Evolutionary conservation across 169 alveolate species (phyloP).

Genomic region (Perkinsus marinus): DNA sequence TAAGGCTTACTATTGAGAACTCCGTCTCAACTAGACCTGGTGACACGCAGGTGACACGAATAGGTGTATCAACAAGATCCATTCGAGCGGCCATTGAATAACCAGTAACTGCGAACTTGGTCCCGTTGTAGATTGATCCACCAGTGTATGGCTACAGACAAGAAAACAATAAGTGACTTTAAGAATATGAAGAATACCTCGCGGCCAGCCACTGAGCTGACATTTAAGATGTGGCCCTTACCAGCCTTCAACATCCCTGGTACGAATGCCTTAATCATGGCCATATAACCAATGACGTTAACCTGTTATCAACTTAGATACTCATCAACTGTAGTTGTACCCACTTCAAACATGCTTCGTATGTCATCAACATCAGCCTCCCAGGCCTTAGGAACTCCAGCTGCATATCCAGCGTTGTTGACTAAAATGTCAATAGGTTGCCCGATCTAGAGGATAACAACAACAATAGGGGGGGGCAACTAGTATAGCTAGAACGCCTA

Average conservation of each 20-base stretch:
- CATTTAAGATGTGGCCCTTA: not conserved
- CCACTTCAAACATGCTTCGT: not conserved
- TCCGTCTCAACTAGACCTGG: not conserved
- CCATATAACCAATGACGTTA: not conserved
- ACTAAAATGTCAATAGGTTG: not conserved
- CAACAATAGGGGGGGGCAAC: not conserved
- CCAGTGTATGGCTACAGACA: not conserved
- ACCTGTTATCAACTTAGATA: not conserved
- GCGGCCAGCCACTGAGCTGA: not conserved
- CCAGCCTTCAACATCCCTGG: not conserved
- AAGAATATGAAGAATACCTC: not conserved
- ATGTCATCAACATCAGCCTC: not conserved
- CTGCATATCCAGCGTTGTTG: not conserved
- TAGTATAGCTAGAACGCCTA: not conserved
- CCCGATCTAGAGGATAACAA: not conserved
- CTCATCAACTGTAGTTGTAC: not conserved
- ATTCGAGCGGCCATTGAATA: not conserved
- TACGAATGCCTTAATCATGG: not conserved
- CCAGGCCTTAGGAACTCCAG: not conserved
- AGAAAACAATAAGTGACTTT: not conserved
- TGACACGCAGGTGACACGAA: not conserved
- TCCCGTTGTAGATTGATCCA: not conserved
- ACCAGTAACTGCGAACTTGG: not conserved
- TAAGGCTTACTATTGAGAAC: not conserved
- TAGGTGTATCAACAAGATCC: not conserved